A percentile compares a stretch with the other conserved stretches of the same genome.
These are phyloP conservation scores for Candida anutae DNA, from an alignment of 1,139 yeast genomes.

Conservation along the genomic window DNA sequence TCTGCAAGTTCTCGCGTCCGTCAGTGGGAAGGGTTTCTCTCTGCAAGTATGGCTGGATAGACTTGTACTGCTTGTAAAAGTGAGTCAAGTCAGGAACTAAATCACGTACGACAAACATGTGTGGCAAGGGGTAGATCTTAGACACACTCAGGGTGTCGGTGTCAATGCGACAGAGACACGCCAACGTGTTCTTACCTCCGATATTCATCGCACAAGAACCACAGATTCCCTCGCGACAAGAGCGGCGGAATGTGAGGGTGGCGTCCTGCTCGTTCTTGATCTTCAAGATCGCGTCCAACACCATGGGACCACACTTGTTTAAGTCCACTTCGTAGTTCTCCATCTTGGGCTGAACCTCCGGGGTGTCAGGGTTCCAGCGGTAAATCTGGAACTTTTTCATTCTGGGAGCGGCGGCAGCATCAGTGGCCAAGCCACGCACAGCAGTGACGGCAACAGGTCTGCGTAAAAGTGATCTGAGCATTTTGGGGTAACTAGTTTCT, in stretches of 20 bases:
- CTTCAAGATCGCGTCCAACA: constrained; percentile 87
- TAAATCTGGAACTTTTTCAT: constrained; percentile 84
- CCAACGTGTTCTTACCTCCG: constrained; percentile 94
- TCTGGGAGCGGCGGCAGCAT: constrained; percentile 39
- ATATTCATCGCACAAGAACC: constrained; percentile 99
- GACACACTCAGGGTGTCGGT: constrained; percentile 64
- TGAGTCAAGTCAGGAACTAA: constrained; percentile 96
- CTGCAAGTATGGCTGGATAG: constrained; percentile 94
- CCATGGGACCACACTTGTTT: constrained; percentile 96
- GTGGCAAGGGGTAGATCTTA: constrained; percentile 95
- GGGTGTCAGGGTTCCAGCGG: constrained; percentile 98
- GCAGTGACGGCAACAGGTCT: constrained; percentile 4
- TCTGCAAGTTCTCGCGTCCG: constrained; percentile 89
- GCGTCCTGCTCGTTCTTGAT: constrained; percentile 96
- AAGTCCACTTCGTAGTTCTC: constrained; percentile 79
- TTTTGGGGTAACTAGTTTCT: too few relatives aligned
- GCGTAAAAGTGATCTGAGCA: constrained; percentile 17
- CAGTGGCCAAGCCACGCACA: constrained; percentile 36
- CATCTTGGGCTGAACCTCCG: constrained; percentile 85
- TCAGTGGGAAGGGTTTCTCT: constrained; percentile 74
- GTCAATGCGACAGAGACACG: constrained; percentile 93
- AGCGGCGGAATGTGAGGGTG: constrained; percentile 91
- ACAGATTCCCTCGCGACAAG: constrained; percentile 99
- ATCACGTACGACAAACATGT: constrained; percentile 96
- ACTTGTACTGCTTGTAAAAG: constrained; percentile 96